Percentiles rank a stretch among this genome's conserved stretches.
Conservation (phyloP, 805 yeast genomes). For the Wickerhamomyces strasburgensis region DNA sequence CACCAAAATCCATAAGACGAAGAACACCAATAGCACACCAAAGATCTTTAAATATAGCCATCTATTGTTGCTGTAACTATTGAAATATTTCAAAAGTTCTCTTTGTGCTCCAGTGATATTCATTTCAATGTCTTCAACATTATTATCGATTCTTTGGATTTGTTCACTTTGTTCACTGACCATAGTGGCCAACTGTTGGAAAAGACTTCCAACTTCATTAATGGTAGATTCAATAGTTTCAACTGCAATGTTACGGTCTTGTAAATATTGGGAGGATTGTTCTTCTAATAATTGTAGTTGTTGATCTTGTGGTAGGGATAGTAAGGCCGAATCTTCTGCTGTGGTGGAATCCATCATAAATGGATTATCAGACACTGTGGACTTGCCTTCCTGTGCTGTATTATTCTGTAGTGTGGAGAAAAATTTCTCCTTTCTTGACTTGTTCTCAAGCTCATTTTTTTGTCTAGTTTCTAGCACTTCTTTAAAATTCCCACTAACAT, state of each 20-base stretch:
- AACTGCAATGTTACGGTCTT: conserved; percentile 82
- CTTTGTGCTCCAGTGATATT: conserved; percentile 93
- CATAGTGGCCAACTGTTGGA: conserved; percentile 95
- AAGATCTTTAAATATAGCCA: conserved; percentile 90
- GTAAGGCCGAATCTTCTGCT: conserved; percentile 28
- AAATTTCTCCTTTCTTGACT: conserved; percentile 79
- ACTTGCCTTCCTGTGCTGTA: conserved; percentile 10
- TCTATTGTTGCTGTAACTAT: conserved; percentile 81
- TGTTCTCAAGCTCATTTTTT: conserved; percentile 71
- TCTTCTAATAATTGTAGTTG: conserved; percentile 79
- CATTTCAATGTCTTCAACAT: conserved; percentile 87
- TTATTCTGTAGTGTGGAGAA: conserved; percentile 40
- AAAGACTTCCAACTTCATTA: conserved; percentile 91
- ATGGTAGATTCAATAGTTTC: conserved; percentile 97
- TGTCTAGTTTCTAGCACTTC: conserved; percentile 87
- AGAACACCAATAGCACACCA: conserved; percentile 76
- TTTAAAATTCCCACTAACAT: conserved; percentile 88
- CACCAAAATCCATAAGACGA: conserved; percentile 73
- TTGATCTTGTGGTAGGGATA: conserved; percentile 84
- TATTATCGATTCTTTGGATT: conserved; percentile 90
- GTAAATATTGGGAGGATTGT: conserved; percentile 69
- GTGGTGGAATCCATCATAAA: conserved; percentile 27
- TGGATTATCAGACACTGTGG: conserved; percentile 31
- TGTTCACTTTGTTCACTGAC: conserved; percentile 96
- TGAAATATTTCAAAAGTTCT: conserved; percentile 85